Conservation (phyloP, 1,284 basidiomycete genomes). For the Trametes sp. region DNA sequence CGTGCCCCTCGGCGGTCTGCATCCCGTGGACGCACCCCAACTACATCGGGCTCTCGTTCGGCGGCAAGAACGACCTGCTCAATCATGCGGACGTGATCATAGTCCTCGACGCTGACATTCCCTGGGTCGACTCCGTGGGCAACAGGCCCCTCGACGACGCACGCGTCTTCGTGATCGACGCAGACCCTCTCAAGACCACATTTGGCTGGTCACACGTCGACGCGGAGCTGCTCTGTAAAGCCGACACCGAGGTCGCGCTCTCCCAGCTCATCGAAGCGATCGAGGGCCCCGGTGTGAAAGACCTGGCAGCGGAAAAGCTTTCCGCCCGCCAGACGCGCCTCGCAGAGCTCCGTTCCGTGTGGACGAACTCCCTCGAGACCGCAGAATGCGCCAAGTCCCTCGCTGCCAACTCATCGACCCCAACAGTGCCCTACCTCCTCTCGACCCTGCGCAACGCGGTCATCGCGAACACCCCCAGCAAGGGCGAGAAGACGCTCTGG, state of each 20-base stretch:
- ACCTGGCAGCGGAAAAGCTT: conserved; percentile 10
- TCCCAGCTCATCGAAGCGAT: conserved; percentile 51
- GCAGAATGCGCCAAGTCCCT: conserved; percentile 34
- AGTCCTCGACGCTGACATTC: conserved; percentile 68
- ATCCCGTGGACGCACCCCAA: conserved; percentile 65
- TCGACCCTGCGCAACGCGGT: conserved; percentile 55
- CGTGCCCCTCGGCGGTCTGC: conserved; percentile 60
- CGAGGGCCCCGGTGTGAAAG: conserved; percentile 23
- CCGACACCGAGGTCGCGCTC: conserved; percentile 61
- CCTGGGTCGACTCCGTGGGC: conserved; percentile 64
- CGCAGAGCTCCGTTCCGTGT: conserved; percentile 25
- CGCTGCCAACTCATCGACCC: conserved; percentile 32
- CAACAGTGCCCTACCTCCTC: conserved; percentile 58
- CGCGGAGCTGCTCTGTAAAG: conserved; percentile 64
- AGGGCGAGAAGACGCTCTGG: conserved; percentile 53
- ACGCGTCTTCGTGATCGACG: conserved; percentile 66
- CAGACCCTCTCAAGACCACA: conserved; percentile 64
- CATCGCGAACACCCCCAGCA: conserved; percentile 44
- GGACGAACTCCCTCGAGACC: conserved; percentile 35
- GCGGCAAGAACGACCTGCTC: conserved; percentile 54
- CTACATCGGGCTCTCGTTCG: conserved; percentile 59
- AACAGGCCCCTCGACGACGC: conserved; percentile 52
- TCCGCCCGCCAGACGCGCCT: conserved; percentile 16
- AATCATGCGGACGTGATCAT: conserved; percentile 66
- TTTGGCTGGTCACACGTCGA: conserved; percentile 63